Evolutionary conservation across 202 grass and related monocot genomes (phyloP), one percentile per base, ranked within the genome.

Genomic region (Carex arenaria): DNA sequence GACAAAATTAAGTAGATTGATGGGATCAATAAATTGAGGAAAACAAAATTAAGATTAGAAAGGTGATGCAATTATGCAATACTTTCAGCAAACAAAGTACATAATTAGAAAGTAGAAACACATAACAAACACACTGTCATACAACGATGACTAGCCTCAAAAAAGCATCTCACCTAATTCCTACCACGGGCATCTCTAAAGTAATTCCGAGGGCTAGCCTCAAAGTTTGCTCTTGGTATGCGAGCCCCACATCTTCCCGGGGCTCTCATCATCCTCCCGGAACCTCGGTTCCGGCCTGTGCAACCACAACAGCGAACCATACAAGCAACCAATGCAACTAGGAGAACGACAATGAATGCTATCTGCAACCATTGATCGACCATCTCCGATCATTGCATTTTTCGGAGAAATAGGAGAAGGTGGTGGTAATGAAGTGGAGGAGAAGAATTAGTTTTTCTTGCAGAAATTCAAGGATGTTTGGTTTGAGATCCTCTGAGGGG

Each of bases 341-440:
- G 72, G 14, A 76, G 49, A 14, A 55, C 72, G 15, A 32, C 26
- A 1, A 28, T n/a, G 28, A 57, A 3, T 57, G 52, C 49, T 36
- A 77, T 57, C 8, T 36, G 28, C 3, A 86, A 7, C 72, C 72
- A 77, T 11, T 32, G 72, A 56, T 57, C 26, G 14, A 77, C 9
- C 13, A 51, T 36, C 28, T 57, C 52, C 1, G 73, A 52, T 30
- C 55, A 32, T 91, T 87, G 13, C 18, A 32, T 64, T 94, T 75
- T 47, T 45, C 11, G 13, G 34, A 61, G 30, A 86, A 76, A 67
- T 32, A 78, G 26, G 67, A 0, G 64, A 69, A 55, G 63, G 83
- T 60, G 80, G 71, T n/a, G n/a, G 78, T 2, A 5, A 54, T 23
- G 3, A 80, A 57, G 17, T 63, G 53, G 14, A 49, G 19, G 63